phyloP scores from a whole-genome alignment of 805 yeast genomes.

The Candida alai region DNA sequence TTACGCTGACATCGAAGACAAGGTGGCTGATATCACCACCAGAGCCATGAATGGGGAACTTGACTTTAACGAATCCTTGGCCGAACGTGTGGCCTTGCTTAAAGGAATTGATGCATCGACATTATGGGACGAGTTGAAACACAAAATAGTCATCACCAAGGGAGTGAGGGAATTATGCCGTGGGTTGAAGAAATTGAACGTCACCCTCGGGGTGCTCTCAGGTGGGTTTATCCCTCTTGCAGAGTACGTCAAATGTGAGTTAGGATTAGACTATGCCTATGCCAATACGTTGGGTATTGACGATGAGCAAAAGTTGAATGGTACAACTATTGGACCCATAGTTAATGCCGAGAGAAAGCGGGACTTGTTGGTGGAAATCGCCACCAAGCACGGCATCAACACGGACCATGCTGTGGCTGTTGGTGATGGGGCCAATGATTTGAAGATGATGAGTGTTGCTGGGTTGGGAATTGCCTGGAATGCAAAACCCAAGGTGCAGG shows the following conservation, averaged over 20 bases:
- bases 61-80: slow-evolving; percentile 80
- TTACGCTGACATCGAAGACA: slow-evolving; percentile 82
- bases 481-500: slow-evolving; percentile 91
- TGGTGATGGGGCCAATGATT: slow-evolving; percentile 97
- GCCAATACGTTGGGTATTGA: slow-evolving; percentile 64
- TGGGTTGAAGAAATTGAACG: slow-evolving; percentile 58
- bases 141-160: slow-evolving; percentile 68
- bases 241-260: slow-evolving; percentile 56
- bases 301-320: slow-evolving; percentile 56
- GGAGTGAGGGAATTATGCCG: slow-evolving; percentile 76
- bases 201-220: slow-evolving; percentile 78
- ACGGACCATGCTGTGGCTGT: slow-evolving; percentile 66
- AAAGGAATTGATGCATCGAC: slow-evolving; percentile 71
- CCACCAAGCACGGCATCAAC: slow-evolving; percentile 50
- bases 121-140: slow-evolving; percentile 76
- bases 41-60: slow-evolving; percentile 97
- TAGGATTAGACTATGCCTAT: slow-evolving; percentile 80
- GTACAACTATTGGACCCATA: slow-evolving; percentile 72
- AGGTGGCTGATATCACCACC: slow-evolving; percentile 86
- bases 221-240: slow-evolving; percentile 97
- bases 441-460: slow-evolving; percentile 85
- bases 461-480: slow-evolving; percentile 97
- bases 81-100: slow-evolving; percentile 70
- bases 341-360: slow-evolving; percentile 89
- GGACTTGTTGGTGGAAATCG: slow-evolving; percentile 58